phyloP scores from a whole-genome alignment of 2,329 filamentous ascomycete species.

The Aspergillus fructus region DNA sequence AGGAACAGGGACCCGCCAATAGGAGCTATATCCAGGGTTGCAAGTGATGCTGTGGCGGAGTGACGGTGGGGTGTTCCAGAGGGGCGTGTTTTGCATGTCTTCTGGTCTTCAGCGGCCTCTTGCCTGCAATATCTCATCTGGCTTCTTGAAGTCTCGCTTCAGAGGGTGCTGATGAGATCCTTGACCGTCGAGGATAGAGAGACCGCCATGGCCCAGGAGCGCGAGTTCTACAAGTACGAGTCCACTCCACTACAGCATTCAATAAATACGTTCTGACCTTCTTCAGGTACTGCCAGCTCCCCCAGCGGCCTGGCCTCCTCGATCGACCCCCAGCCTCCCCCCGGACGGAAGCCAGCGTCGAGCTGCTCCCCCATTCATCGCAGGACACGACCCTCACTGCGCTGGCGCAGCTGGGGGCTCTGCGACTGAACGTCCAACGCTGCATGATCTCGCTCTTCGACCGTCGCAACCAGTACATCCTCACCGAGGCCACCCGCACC shows the following conservation, averaged over 20 bases:
- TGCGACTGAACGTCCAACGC: conserved; percentile 45
- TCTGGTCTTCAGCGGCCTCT: background rate
- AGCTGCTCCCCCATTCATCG: conserved; percentile 25
- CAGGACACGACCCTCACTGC: conserved; percentile 44
- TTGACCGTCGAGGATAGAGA: background rate
- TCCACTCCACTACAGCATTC: background rate
- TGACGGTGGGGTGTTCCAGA: background rate
- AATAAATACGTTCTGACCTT: no score
- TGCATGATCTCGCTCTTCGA: conserved; percentile 55
- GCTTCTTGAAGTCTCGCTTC: no score
- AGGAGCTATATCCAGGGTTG: background rate
- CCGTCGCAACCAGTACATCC: conserved; percentile 47
- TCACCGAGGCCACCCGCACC: conserved; percentile 52
- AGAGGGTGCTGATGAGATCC: background rate
- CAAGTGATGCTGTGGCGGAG: background rate
- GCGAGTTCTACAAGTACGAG: conserved; percentile 12
- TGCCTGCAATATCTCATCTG: background rate
- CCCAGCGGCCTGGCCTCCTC: conserved; percentile 6
- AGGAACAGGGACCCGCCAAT: background rate
- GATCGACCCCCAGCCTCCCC: conserved; percentile 4
- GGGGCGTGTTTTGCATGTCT: background rate
- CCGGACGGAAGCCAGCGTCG: background rate
- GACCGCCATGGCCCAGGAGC: conserved; percentile 9
- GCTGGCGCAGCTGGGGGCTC: conserved; percentile 51
- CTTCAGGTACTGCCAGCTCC: conserved; percentile 5